Evolutionary conservation across 805 yeast species (phyloP), one percentile per base, ranked within the genome.

Genomic region (Ogataea philodendri): DNA sequence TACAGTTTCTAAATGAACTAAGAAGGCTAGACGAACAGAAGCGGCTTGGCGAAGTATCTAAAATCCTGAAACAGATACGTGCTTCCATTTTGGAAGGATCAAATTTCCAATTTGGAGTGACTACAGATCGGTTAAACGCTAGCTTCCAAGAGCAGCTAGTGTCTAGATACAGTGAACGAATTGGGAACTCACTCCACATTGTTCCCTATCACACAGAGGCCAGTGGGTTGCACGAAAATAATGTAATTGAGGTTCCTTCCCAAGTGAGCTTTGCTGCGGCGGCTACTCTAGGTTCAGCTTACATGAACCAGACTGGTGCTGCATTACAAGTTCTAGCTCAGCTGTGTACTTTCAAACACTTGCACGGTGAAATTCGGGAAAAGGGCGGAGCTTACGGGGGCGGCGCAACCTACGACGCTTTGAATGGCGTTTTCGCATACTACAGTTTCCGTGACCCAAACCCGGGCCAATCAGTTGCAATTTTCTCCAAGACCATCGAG

Each of bases 351-450:
- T 89, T 82, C 62, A 85, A 84, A 53, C 76, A 84, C 48, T 65
- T 93, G 31, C 98, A 93, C 59, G 75, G 86, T 9, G 95, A 88
- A 45, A 78, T 93, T 23, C 75, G 98, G 47, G 98, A 93, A 55
- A 78, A 90, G 52, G 96, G 96, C 39, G 98, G 98, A 41, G 98
- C 98, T 0, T 93, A 93, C 55, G 98, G 98, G 6, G 97, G 96
- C 5, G 98, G 98, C 4, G 84, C 95, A 4, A 64, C 74, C 6
- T 93, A 81, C 57, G 84, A 81, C 55, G 87, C 90, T 0, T 56
- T 85, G 15, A 86, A 84, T 32, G 97, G 97, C 0, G 51, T 80
- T 3, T 76, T 90, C 52, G 74, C 84, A 21, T 87, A 72, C 63
- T 93, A 83, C 62, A 88, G 97, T 0, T 93, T 90, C 65, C 74